Percentiles rank a stretch among this genome's conserved stretches.
Evolutionary conservation across 1,139 yeast species (phyloP).

Genomic region (Saccharomycopsis hybrid): DNA sequence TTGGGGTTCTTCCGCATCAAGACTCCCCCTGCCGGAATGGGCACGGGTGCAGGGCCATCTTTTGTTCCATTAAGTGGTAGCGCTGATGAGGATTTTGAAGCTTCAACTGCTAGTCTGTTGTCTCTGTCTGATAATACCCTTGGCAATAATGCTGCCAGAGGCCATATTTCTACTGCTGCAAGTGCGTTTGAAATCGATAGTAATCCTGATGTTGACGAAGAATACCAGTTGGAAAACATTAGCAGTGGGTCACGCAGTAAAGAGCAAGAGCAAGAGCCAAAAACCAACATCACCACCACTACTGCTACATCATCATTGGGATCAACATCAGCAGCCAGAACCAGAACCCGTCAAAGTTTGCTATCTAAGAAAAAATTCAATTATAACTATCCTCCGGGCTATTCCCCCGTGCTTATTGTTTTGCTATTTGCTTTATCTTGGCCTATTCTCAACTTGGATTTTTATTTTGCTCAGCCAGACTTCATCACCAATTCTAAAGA

Average conservation of each 20-base stretch:
- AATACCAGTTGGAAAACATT: background rate
- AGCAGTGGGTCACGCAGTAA: background rate
- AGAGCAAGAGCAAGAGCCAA: background rate
- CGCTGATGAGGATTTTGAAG: too few species aligned
- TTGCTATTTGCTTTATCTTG: conserved; percentile 24
- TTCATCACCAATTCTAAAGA: conserved; percentile 38
- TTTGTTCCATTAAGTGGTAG: conserved; percentile 1
- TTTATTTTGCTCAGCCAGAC: conserved; percentile 22
- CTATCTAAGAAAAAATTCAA: background rate
- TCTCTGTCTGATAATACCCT: too few species aligned
- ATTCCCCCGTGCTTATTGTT: conserved; percentile 24
- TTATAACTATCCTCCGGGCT: conserved; percentile 14
- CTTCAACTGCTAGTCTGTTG: too few species aligned
- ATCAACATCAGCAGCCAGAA: background rate
- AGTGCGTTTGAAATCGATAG: conserved; percentile 3
- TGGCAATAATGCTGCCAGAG: background rate
- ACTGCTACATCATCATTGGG: background rate
- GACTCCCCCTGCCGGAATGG: background rate
- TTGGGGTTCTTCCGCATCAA: conserved; percentile 7
- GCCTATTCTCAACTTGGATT: conserved; percentile 25
- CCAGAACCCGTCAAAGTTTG: background rate
- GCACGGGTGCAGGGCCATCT: background rate
- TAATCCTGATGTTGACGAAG: background rate
- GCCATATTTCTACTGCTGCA: background rate
- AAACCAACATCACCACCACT: background rate